Conservation (phyloP, 2,329 filamentous ascomycete species). For the Penicillium sp. region DNA sequence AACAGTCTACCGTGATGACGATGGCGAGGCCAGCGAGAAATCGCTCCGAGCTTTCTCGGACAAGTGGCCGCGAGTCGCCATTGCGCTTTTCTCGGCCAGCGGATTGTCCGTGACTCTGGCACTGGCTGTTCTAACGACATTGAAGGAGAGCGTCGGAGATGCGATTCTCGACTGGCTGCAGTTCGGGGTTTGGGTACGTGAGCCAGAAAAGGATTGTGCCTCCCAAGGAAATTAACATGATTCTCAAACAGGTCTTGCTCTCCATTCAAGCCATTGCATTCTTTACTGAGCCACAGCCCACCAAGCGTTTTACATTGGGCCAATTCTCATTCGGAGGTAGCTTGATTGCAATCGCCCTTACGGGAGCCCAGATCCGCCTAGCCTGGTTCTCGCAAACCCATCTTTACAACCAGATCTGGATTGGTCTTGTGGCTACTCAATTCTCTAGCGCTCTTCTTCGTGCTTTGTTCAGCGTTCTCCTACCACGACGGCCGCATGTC, state of each 20-base stretch:
- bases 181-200: conserved; percentile 59
- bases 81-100: conserved; percentile 51
- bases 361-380: conserved; percentile 26
- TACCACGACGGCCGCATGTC: conserved; percentile 65
- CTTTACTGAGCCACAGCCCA: conserved; percentile 32
- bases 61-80: conserved; percentile 51
- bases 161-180: conserved; percentile 57
- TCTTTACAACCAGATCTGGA: conserved; percentile 22
- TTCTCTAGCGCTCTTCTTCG: conserved; percentile 36
- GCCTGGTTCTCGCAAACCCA: conserved; percentile 25
- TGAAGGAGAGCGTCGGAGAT: conserved; percentile 31
- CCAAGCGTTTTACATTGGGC: conserved; percentile 30
- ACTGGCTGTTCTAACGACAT: conserved; percentile 51
- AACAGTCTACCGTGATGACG: conserved; percentile 60
- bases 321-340: conserved; percentile 30
- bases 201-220: background rate
- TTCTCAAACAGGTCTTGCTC: conserved; percentile 25
- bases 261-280: conserved; percentile 32
- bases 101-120: conserved; percentile 56
- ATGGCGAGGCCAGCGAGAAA: conserved; percentile 63
- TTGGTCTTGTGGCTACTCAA: conserved; percentile 49
- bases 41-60: conserved; percentile 59
- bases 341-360: conserved; percentile 20
- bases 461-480: conserved; percentile 42
- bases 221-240: background rate